Evolutionary conservation across 768 basidiomycete species (phyloP).

Genomic region (Lactifluus volemus): DNA sequence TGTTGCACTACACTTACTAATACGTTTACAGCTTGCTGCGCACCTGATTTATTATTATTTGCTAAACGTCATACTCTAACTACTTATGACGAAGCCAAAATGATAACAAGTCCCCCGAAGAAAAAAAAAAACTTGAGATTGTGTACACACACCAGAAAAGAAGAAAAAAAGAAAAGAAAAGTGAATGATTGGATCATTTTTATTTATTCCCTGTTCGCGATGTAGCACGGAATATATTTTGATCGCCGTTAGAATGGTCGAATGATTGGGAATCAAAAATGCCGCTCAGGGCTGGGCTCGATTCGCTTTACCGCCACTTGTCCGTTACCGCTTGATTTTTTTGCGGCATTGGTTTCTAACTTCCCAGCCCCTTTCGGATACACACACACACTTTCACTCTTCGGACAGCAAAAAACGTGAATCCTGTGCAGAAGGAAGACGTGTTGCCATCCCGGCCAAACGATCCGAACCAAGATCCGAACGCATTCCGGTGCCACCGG

Average conservation of each 20-base stretch:
- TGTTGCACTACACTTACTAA: no score
- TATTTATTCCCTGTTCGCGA: not conserved
- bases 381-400: not conserved
- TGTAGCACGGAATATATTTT: not conserved
- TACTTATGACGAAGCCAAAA: no score
- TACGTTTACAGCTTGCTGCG: not conserved
- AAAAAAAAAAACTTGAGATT: not conserved
- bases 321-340: not conserved
- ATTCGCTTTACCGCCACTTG: not conserved
- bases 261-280: conserved; percentile 15
- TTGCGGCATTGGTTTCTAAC: no score
- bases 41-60: not conserved
- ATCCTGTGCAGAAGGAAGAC: no score
- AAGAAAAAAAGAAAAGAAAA: not conserved
- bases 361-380: not conserved
- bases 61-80: not conserved
- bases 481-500: no score
- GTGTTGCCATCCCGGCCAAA: no score
- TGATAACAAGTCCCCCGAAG: no score
- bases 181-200: conserved; percentile 11
- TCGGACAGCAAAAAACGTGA: no score
- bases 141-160: no score
- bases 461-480: no score
- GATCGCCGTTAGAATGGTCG: conserved; percentile 18
- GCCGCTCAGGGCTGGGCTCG: not conserved